Evolutionary conservation across 2,329 filamentous ascomycete species (phyloP), one percentile per base, ranked within the genome.

Genomic region (Stagonosporopsis rhizophila): DNA sequence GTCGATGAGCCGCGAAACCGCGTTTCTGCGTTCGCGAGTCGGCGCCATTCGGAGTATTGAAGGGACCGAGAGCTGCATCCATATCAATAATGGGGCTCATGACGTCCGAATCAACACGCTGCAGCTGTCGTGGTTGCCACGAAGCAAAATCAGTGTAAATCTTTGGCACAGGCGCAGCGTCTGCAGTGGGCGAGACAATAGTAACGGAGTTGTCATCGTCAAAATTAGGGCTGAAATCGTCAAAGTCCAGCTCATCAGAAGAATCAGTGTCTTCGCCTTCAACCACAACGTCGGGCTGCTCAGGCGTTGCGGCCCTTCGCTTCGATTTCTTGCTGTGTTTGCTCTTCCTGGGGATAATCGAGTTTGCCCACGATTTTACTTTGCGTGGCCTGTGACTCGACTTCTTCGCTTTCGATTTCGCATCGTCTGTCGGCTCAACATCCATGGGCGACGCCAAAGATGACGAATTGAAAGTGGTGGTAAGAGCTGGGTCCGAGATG

Each of bases 1-100:
- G 84, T 67, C 89, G 87, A 34, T 81, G 78, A 7, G 69, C 71
- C 3, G 64, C 68, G 50, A 75, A 75, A 12, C 75, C 73, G 30
- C 73, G 71, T 50, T 73, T 69, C 11, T 68, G 67, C 1, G 82
- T 82, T 56, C 81, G 81, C 62, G 89, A 86, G 7, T 87, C 87
- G 2, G 86, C 85, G 59, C 88, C 89, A 56, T 87, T 79, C 23
- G 90, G 90, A 0, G 92, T 96, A 68, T 96, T 95, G 76, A 96
- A 96, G 0, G 94, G 92, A 1, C 92, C 93, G 1, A 98, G 83
- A 23, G 94, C 95, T 17, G 93, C 94, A 77, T 99, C 95, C 38
- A 99, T 80, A 74, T 99, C 95, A 61, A 99, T 96, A 75, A 97
- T 89, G 7, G 90, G 88, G 69, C 87, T 91, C 48, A 88, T 83